Percentiles rank a stretch among this genome's conserved stretches.
Conservation (phyloP, 345 rosid species). For the Eucalyptus polyanthemos region DNA sequence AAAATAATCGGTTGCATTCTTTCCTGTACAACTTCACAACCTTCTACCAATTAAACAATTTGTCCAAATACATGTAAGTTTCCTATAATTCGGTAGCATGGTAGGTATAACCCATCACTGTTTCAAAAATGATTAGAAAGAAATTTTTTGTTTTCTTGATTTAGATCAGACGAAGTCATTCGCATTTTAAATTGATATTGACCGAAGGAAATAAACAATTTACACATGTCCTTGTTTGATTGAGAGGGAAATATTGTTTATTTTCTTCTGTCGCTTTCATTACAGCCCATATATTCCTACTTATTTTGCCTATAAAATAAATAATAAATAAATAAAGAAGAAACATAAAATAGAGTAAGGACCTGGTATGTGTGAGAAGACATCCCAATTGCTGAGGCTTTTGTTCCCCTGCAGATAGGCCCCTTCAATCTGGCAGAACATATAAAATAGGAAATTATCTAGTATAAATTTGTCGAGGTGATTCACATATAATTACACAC, state of each 20-base stretch:
- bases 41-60: not conserved
- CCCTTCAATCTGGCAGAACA: slow-evolving; percentile 7
- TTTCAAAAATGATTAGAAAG: not conserved
- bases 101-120: not conserved
- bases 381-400: slow-evolving; percentile 18
- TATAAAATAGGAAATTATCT: not conserved
- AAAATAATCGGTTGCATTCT: not conserved
- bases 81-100: not conserved
- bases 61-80: not conserved
- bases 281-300: not conserved
- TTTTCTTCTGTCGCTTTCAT: not conserved
- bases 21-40: not conserved
- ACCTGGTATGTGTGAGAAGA: slow-evolving; percentile 8
- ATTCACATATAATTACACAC: not conserved
- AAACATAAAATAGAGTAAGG: not conserved
- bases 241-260: not conserved
- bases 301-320: not conserved
- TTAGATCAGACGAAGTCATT: not conserved
- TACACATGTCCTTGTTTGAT: not conserved
- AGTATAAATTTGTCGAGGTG: not conserved
- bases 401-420: slow-evolving; percentile 1
- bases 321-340: not conserved
- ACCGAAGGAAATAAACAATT: not conserved
- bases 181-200: not conserved
- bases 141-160: not conserved